Evolutionary conservation across 768 basidiomycete genomes (phyloP).

Genomic region (Tylopilus intermedius): DNA sequence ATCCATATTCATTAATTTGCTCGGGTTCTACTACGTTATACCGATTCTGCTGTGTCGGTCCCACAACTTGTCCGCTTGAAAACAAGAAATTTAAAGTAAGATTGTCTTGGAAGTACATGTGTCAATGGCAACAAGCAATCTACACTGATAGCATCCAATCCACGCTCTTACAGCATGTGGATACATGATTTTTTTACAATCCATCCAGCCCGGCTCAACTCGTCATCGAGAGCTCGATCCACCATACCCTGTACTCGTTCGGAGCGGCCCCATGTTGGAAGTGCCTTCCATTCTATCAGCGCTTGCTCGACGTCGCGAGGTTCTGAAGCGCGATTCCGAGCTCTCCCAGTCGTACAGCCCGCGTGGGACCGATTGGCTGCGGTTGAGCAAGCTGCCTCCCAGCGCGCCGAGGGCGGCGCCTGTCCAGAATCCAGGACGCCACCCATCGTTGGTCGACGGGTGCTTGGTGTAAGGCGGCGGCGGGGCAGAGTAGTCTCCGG

Average conservation of each 20-base stretch:
- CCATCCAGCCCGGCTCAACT: not conserved
- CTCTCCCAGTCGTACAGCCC: slow-evolving; percentile 58
- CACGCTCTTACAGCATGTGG: not conserved
- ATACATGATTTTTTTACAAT: not conserved
- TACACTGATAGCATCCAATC: not conserved
- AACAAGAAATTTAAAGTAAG: not conserved
- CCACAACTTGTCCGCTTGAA: not conserved
- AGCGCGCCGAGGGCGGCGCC: slow-evolving; percentile 73
- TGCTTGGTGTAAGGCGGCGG: slow-evolving; percentile 56
- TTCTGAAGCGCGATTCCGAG: slow-evolving; percentile 30
- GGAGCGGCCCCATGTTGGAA: slow-evolving; percentile 65
- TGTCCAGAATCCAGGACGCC: slow-evolving; percentile 81
- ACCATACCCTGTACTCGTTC: slow-evolving; percentile 76
- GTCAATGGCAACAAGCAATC: not conserved
- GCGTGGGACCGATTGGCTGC: slow-evolving; percentile 25
- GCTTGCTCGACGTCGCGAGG: slow-evolving; percentile 23
- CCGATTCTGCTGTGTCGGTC: not conserved
- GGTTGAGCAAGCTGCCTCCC: slow-evolving; percentile 54
- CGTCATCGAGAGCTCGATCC: slow-evolving; percentile 66
- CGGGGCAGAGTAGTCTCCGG: slow-evolving; percentile 44
- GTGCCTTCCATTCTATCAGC: slow-evolving; percentile 62
- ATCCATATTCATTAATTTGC: slow-evolving; percentile 17
- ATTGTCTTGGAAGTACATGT: not conserved
- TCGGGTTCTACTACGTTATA: not conserved
- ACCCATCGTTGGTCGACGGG: slow-evolving; percentile 31